Percentiles rank a stretch among this genome's conserved stretches.
phyloP scores from a whole-genome alignment of 1,284 basidiomycete genomes.

The Trichosporon asahii region DNA sequence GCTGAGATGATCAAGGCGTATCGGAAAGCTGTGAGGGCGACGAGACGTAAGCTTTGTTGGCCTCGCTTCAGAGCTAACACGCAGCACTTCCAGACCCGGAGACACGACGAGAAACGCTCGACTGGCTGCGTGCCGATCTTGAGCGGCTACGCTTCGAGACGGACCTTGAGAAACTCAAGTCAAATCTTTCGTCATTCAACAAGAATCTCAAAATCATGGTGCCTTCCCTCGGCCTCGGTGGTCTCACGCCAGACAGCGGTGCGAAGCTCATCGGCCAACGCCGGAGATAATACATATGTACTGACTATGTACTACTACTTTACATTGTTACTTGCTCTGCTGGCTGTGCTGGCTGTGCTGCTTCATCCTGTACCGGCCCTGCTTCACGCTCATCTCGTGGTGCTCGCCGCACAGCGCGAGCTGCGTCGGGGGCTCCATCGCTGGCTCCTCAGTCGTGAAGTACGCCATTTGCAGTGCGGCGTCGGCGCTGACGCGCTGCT shows the following conservation, averaged over 20 bases:
- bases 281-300: slow-evolving; percentile 8
- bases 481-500: slow-evolving; percentile 68
- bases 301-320: slow-evolving; percentile 7
- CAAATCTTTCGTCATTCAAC: slow-evolving; percentile 28
- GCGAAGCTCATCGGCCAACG: slow-evolving; percentile 38
- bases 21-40: slow-evolving; percentile 46
- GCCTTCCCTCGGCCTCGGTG: slow-evolving; percentile 39
- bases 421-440: slow-evolving; percentile 71
- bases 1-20: slow-evolving; percentile 46
- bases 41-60: slow-evolving; percentile 37
- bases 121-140: slow-evolving; percentile 47
- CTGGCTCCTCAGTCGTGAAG: slow-evolving; percentile 74
- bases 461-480: slow-evolving; percentile 79
- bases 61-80: neutral
- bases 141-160: slow-evolving; percentile 38
- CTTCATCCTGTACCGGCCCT: slow-evolving; percentile 11
- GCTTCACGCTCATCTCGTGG: slow-evolving; percentile 51
- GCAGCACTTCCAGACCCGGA: slow-evolving; percentile 46
- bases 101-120: slow-evolving; percentile 48
- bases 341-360: neutral
- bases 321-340: slow-evolving; percentile 5
- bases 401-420: slow-evolving; percentile 45
- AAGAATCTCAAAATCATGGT: slow-evolving; percentile 38
- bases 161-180: slow-evolving; percentile 33
- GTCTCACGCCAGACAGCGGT: slow-evolving; percentile 26